Conservation (phyloP, 2,329 filamentous ascomycete species). For the Fusarium sp. region DNA sequence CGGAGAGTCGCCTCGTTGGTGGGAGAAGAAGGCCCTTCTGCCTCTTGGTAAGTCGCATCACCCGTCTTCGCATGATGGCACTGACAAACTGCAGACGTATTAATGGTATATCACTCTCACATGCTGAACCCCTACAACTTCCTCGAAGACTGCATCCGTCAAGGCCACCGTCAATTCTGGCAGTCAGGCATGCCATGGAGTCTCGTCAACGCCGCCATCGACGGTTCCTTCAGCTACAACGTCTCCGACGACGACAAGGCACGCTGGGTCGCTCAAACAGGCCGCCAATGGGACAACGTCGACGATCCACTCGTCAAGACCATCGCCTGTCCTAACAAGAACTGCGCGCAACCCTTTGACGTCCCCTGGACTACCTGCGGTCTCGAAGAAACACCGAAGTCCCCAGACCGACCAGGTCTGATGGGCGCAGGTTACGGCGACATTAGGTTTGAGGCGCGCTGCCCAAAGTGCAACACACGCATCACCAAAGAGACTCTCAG, state of each 20-base stretch:
- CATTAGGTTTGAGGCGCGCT: conserved; percentile 60
- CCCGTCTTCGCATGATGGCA: not conserved
- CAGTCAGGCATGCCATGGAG: conserved; percentile 70
- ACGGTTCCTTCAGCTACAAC: conserved; percentile 63
- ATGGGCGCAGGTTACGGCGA: conserved; percentile 70
- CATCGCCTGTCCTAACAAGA: conserved; percentile 54
- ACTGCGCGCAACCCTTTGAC: conserved; percentile 46
- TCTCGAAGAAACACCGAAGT: conserved; percentile 28
- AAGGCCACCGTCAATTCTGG: conserved; percentile 54
- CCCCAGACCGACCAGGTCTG: conserved; percentile 41
- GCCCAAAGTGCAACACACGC: conserved; percentile 58
- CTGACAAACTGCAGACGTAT: conserved; percentile 59
- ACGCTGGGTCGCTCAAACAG: conserved; percentile 57
- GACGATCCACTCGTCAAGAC: conserved; percentile 56
- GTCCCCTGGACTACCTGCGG: conserved; percentile 65
- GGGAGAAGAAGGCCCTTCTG: conserved; percentile 28
- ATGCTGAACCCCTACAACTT: conserved; percentile 73
- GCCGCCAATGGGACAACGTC: conserved; percentile 64
- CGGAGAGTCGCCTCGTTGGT: conserved; percentile 2
- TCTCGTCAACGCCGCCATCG: conserved; percentile 63
- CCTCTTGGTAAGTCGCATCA: conserved; percentile 29
- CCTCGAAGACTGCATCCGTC: conserved; percentile 36
- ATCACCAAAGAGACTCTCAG: conserved; percentile 67
- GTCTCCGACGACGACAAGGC: conserved; percentile 52
- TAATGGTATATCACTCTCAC: conserved; percentile 79